Percentiles rank a stretch among this genome's conserved stretches.
phyloP scores from a whole-genome alignment of 2,329 filamentous ascomycete species.

The Alternaria angustiovoidea region DNA sequence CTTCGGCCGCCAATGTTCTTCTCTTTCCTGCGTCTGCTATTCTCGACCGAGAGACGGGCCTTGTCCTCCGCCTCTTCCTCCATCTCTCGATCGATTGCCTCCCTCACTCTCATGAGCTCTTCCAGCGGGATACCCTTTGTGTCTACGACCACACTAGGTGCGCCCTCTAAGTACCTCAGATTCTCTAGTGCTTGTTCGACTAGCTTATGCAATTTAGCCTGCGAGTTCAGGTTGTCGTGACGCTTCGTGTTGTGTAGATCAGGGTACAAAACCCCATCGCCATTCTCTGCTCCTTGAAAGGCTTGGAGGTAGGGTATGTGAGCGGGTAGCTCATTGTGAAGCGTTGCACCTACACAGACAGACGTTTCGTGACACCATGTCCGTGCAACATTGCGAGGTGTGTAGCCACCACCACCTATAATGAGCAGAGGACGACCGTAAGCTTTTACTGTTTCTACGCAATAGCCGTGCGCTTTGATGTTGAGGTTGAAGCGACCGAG shows the following conservation, averaged over 20 bases:
- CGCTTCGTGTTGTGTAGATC: slow-evolving; percentile 79
- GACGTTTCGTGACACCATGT: slow-evolving; percentile 98
- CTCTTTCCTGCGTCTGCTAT: slow-evolving; percentile 52
- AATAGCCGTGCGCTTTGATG: slow-evolving; percentile 91
- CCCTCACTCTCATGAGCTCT: slow-evolving; percentile 61
- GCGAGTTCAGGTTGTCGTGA: slow-evolving; percentile 79
- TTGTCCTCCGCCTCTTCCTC: slow-evolving; percentile 70
- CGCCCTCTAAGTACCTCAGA: slow-evolving; percentile 81
- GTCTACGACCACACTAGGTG: slow-evolving; percentile 79
- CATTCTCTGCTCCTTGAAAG: slow-evolving; percentile 80
- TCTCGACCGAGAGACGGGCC: slow-evolving; percentile 65
- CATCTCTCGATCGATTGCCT: slow-evolving; percentile 72
- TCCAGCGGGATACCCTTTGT: slow-evolving; percentile 82
- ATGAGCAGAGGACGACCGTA: slow-evolving; percentile 83
- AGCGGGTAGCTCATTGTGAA: slow-evolving; percentile 76
- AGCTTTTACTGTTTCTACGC: slow-evolving; percentile 86
- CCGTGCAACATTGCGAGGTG: slow-evolving; percentile 92
- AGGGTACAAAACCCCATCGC: slow-evolving; percentile 76
- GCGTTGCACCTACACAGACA: slow-evolving; percentile 79
- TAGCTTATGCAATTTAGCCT: slow-evolving; percentile 77
- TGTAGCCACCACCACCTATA: slow-evolving; percentile 95
- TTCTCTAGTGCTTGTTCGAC: slow-evolving; percentile 84
- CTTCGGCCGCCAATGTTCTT: slow-evolving; percentile 56
- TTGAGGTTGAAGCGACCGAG: slow-evolving; percentile 97
- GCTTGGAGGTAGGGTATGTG: slow-evolving; percentile 87